Evolutionary conservation across 192 early-diverging fungal species (phyloP), one percentile per base, ranked within the genome.

Genomic region (Gamsiella multidivaricata): DNA sequence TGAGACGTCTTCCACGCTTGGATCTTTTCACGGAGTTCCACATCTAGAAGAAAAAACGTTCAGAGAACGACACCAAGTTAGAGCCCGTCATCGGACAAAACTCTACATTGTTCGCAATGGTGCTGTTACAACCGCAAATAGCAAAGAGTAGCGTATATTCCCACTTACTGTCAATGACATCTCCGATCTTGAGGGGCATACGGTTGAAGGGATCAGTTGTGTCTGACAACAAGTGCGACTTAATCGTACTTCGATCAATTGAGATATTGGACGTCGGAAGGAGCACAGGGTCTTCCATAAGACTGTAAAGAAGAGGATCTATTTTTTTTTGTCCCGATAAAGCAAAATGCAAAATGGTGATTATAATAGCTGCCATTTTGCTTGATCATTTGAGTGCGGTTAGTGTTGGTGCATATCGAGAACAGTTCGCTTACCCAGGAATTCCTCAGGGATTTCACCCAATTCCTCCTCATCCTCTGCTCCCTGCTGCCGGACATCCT

Each of bases 281-380:
- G 0, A 93, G 83, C 33, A 99, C 97, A 5, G 97, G 97, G 68
- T 99, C 94, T 45, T 93, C 89, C 91, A 99, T 98, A 43, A 97
- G 84, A 12, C 88, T 86, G n/a, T 82, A 93, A 63, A 96, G 65
- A 33, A 98, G 55, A 10, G 95, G 95, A 81, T 97, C 95, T 89
- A 65, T 32, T 20, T 3, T 34, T 34, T 17, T 55, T 52, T 52
- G n/a, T 28, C 15, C 26, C 32, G 18, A 23, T 0, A 37, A 32
- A 20, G n/a, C 18, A 50, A 32, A 32, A 15, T n/a, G n/a, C n/a
- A n/a, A n/a, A n/a, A n/a, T n/a, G n/a, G n/a, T n/a, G n/a, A n/a
- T n/a, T n/a, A n/a, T n/a, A n/a, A n/a, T n/a, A n/a, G n/a, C n/a
- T n/a, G n/a, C n/a, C n/a, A n/a, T n/a, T n/a, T n/a, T n/a, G n/a